Evolutionary conservation across 306 rosid species (phyloP), one percentile per base, ranked within the genome.

Genomic region (Vachellia collinsii): DNA sequence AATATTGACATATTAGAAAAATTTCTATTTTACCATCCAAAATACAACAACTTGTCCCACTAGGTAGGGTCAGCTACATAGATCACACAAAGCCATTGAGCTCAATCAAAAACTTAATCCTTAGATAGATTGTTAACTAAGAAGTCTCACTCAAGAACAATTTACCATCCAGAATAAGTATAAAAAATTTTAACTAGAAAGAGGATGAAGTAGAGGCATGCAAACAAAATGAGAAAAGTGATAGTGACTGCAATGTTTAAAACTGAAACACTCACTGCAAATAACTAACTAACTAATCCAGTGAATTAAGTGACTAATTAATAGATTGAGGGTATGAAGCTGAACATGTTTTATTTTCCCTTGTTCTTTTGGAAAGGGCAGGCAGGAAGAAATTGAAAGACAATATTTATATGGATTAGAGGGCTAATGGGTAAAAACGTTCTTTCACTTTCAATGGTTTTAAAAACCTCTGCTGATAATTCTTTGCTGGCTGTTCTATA

Each of bases 161-260:
- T 47, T 72, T 70, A 36, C 17, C 42, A 65, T 19, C 41, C 48
- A 72, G 3, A 46, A 44, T 13, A 61, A n/a, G 5, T 53, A 43
- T 38, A 48, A 11, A 56, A 68, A 7, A 29, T 3, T 6, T 41
- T 51, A 47, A 77, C 53, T 23, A 68, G 80, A 59, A 59, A 54
- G 34, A 38, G 37, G 65, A 83, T 50, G 74, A 11, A 46, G 58
- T 38, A 75, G 46, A 75, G 56, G 22, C 61, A 59, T 50, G 46
- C 80, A 44, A 47, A 74, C 39, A 71, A 75, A 43, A 50, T 50
- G 70, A 79, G n/a, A 75, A 62, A 54, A 38, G 56, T 20, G 17
- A 50, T 11, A 48, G 64, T 65, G 68, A 73, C 4, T 63, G 58
- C 59, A 73, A 23, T 38, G 47, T 50, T 65, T 5, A 74, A n/a